Conservation (phyloP, 202 grass and related monocot species). For the Musa balbisiana region DNA sequence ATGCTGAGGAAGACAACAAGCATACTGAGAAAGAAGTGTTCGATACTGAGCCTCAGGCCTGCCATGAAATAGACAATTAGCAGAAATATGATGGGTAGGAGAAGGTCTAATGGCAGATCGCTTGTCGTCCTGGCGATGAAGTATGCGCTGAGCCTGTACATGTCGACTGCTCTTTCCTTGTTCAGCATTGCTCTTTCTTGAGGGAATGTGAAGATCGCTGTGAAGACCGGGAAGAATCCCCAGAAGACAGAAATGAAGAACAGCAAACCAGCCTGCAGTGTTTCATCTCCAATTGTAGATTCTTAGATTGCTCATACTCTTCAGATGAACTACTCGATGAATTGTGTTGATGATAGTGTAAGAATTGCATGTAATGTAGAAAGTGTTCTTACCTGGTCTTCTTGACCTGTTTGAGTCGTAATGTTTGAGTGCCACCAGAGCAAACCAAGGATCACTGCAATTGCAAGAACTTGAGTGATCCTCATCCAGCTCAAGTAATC, state of each 20-base stretch:
- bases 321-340: too few species aligned
- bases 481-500: constrained; percentile 99
- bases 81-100: constrained; percentile 83
- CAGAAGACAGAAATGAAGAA: constrained; percentile 99
- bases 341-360: too few species aligned
- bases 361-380: background rate
- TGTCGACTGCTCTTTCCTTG: constrained; percentile 91
- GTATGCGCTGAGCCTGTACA: constrained; percentile 99
- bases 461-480: constrained; percentile 92
- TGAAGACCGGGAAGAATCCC: constrained; percentile 99
- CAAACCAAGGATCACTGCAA: constrained; percentile 79
- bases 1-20: constrained; percentile 90
- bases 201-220: constrained; percentile 97
- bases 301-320: too few species aligned
- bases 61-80: constrained; percentile 99
- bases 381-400: constrained; percentile 60
- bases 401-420: constrained; percentile 45
- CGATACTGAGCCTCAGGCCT: constrained; percentile 49
- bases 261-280: constrained; percentile 72
- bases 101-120: constrained; percentile 86
- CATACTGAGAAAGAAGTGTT: constrained; percentile 70
- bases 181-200: constrained; percentile 99
- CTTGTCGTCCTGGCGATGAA: constrained; percentile 99
- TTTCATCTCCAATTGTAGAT: background rate
- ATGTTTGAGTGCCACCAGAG: constrained; percentile 80